phyloP scores from a whole-genome alignment of 176 grass and related monocot genomes.

The Ananas comosus region DNA sequence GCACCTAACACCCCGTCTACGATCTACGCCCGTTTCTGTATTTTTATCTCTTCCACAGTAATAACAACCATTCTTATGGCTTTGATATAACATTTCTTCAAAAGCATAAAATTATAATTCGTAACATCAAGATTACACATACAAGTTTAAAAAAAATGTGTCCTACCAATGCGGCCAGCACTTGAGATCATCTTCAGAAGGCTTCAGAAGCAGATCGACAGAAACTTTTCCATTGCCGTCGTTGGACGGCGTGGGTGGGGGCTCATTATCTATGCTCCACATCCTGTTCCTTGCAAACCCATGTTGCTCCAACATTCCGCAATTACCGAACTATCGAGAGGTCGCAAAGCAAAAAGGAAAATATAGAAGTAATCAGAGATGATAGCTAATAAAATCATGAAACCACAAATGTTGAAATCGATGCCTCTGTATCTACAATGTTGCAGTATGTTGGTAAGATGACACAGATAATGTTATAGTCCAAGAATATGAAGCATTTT shows the following conservation, averaged over 20 bases:
- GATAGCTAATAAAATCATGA: background rate
- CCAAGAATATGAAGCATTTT: no score
- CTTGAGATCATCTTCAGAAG: slow-evolving; percentile 83
- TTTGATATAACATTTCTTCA: no score
- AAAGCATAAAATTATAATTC: background rate
- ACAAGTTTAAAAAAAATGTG: background rate
- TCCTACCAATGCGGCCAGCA: slow-evolving; percentile 73
- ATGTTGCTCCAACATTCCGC: slow-evolving; percentile 65
- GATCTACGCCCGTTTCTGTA: no score
- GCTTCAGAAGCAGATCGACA: slow-evolving; percentile 73
- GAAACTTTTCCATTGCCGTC: slow-evolving; percentile 30
- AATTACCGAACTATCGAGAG: slow-evolving; percentile 53
- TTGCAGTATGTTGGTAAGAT: background rate
- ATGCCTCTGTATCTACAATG: background rate
- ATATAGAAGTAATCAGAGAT: background rate
- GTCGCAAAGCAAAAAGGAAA: background rate
- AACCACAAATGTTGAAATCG: background rate
- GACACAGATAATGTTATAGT: no score
- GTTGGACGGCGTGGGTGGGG: slow-evolving; percentile 25
- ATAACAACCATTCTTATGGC: no score
- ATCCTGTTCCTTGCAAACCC: slow-evolving; percentile 92
- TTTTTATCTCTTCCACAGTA: no score
- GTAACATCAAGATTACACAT: background rate
- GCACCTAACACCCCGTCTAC: no score
- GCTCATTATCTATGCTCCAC: slow-evolving; percentile 58